phyloP scores from a whole-genome alignment of 2,329 filamentous ascomycete genomes.

The Monosporascus sp. region DNA sequence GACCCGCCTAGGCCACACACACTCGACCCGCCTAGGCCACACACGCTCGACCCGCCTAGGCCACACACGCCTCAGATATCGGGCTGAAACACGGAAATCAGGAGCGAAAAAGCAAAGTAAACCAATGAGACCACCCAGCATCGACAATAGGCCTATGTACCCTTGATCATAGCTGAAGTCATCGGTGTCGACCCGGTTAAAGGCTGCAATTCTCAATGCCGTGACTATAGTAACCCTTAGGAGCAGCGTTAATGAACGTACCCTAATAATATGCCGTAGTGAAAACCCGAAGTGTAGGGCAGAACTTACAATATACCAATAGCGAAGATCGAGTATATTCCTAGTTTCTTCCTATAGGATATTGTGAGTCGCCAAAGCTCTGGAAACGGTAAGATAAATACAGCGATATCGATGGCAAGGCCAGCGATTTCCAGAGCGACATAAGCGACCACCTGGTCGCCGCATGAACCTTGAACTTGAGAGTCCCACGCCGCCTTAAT shows the following conservation, averaged over 20 bases:
- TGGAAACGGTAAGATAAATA: conserved; percentile 1
- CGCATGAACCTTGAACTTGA: conserved; percentile 1
- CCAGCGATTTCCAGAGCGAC: conserved; percentile 2
- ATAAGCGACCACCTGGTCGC: conserved; percentile 3
- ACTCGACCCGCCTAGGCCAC: too few species aligned
- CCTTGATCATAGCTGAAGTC: conserved; percentile 11
- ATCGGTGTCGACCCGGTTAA: not conserved
- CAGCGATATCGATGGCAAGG: conserved; percentile 2
- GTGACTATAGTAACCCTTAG: conserved; percentile 3
- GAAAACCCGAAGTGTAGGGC: too few species aligned
- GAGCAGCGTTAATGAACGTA: not conserved
- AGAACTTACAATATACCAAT: conserved; percentile 4
- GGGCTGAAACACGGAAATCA: too few species aligned
- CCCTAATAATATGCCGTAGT: not conserved
- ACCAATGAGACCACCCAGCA: too few species aligned
- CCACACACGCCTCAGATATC: too few species aligned
- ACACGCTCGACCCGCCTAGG: too few species aligned
- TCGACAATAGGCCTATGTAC: not conserved
- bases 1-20: too few species aligned
- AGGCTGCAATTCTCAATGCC: conserved; percentile 6
- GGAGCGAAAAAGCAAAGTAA: too few species aligned
- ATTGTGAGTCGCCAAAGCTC: not conserved
- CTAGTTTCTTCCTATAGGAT: not conserved
- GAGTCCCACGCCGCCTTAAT: conserved; percentile 4
- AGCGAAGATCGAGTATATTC: not conserved